Evolutionary conservation across 2,329 filamentous ascomycete species (phyloP), one percentile per base, ranked within the genome.

Genomic region (Colletotrichum sp.): DNA sequence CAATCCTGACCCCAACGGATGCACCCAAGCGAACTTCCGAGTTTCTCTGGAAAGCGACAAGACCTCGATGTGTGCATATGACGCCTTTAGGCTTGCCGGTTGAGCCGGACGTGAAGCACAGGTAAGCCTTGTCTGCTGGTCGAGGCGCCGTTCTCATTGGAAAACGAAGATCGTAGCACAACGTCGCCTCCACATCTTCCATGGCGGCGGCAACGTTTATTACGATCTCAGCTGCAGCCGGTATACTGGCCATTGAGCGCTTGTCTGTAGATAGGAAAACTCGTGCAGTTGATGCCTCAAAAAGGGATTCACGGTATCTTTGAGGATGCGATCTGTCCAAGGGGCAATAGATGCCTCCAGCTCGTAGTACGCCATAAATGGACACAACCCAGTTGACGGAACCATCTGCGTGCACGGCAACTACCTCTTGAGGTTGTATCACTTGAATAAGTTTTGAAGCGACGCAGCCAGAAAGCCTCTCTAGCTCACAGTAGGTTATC

Each of bases 51-150:
- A 68, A 68, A 16, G 65, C 44, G 13, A 68, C 65, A 32, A 68
- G 65, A 59, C 65, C 65, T 16, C 13, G 18, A 62, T 88, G 85
- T 1, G 73, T 77, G 72, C 82, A 85, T 8, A 84, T 18, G 7
- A 88, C 84, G 0, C 83, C 86, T 77, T 89, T 89, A 1, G 87
- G 87, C 4, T 78, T 81, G 4, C 87, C 87, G 3, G 86, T 88
- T 7, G 84, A 84, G 0, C 87, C 87, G 2, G 86, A 88, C 0
- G 88, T 89, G 73, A 87, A 88, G 63, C 84, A 85, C 0, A 88
- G 32, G 71, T 86, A 89, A 0, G 85, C 85, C 21, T 67, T 71
- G 15, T 68, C 28, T 16, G 55, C 49, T 13, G 65, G 65, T 26
- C 65, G 65, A n/a, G 65, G 39, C 0, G 15, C 9, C 8, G 16